These are phyloP conservation scores for Macrocybe gigantea DNA, from an alignment of 768 basidiomycete genomes.

Conservation along the genomic window DNA sequence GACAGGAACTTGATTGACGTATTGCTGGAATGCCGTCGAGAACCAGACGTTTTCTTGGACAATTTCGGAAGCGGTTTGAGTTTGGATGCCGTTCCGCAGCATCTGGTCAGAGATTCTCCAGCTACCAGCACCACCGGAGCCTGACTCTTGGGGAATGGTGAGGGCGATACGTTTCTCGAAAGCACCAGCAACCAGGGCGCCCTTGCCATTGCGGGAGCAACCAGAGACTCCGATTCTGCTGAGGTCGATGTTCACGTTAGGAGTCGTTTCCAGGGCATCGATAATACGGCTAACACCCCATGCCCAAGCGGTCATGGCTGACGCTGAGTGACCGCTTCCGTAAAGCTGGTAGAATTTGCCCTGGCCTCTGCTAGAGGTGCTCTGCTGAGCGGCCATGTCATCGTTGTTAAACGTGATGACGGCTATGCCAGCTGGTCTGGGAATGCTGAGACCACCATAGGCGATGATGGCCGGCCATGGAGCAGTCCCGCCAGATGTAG, in stretches of 20 bases:
- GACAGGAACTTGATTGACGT: constrained; percentile 34
- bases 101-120: constrained; percentile 54
- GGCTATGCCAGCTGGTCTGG: constrained; percentile 31
- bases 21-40: constrained; percentile 42
- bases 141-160: constrained; percentile 60
- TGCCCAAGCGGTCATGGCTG: constrained; percentile 56
- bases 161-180: constrained; percentile 54
- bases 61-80: constrained; percentile 54
- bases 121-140: constrained; percentile 53
- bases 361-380: constrained; percentile 38
- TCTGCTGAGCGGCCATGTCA: constrained; percentile 46
- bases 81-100: constrained; percentile 32
- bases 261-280: constrained; percentile 49
- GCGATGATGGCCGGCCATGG: constrained; percentile 52
- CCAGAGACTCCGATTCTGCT: constrained; percentile 49
- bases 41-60: constrained; percentile 61
- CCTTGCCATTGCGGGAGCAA: constrained; percentile 59
- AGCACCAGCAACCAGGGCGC: constrained; percentile 52
- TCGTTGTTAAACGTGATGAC: constrained; percentile 49
- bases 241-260: constrained; percentile 40
- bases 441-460: constrained; percentile 37
- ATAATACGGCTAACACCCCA: constrained; percentile 59
- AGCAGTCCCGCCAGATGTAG: constrained; percentile 29
- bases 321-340: constrained; percentile 38
- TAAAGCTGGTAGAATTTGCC: constrained; percentile 57